Percentiles rank a stretch among this genome's conserved stretches.
These are phyloP conservation scores for Ballota nigra DNA, from an alignment of 257 asterid species.

Conservation along the genomic window DNA sequence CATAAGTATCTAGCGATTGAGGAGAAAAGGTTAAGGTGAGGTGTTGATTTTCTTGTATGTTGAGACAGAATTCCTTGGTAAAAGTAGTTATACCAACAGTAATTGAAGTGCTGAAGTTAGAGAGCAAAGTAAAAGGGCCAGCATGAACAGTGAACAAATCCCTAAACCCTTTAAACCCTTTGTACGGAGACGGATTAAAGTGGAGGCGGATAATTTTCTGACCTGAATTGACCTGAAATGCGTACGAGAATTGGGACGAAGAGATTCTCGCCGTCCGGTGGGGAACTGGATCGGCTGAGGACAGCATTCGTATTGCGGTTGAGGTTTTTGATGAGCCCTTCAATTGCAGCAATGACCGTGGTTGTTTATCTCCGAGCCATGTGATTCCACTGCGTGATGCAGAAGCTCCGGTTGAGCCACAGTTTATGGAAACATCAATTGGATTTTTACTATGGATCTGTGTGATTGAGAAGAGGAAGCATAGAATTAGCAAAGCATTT, in stretches of 20 bases:
- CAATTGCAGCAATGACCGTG: conserved; percentile 19
- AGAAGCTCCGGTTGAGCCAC: conserved; percentile 31
- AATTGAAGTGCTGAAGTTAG: conserved; percentile 25
- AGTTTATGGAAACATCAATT: conserved; percentile 32
- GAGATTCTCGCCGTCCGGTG: conserved; percentile 31
- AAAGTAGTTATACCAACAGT: conserved; percentile 11
- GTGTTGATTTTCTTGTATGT: conserved; percentile 7
- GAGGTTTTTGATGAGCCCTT: conserved; percentile 45
- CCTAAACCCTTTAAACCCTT: conserved; percentile 16
- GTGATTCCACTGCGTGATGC: conserved; percentile 31
- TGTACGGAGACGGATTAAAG: conserved; percentile 16
- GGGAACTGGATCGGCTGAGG: conserved; percentile 24
- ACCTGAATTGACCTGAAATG: conserved; percentile 23
- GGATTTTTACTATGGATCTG: neutral
- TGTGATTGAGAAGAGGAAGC: neutral
- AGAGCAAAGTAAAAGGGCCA: conserved; percentile 25
- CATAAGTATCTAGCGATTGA: conserved; percentile 8
- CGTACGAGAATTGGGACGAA: conserved; percentile 2
- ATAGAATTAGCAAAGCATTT: neutral
- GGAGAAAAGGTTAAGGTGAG: conserved; percentile 20
- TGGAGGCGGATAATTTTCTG: conserved; percentile 24
- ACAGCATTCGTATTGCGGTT: neutral
- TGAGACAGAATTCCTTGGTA: conserved; percentile 21
- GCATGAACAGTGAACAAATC: conserved; percentile 26
- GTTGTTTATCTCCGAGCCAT: conserved; percentile 31